A percentile compares a stretch with the other conserved stretches of the same genome.
Evolutionary conservation across 2,329 filamentous ascomycete genomes (phyloP).

Genomic region (Orbilia quercus): DNA sequence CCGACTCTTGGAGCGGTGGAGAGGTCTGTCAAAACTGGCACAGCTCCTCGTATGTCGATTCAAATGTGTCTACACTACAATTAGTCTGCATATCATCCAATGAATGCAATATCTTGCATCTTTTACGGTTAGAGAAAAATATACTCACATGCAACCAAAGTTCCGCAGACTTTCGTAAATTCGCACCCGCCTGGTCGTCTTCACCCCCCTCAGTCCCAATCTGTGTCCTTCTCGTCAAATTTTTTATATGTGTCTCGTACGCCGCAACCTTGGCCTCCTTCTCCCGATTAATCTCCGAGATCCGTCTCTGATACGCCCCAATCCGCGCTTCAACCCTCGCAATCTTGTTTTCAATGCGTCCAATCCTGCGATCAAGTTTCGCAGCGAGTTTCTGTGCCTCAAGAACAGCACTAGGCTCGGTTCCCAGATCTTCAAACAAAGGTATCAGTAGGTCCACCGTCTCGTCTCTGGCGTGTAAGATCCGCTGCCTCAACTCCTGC

Average conservation of each 20-base stretch:
- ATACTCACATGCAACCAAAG: conserved; percentile 54
- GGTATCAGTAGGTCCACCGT: conserved; percentile 43
- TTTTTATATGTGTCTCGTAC: conserved; percentile 30
- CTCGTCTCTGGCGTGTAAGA: conserved; percentile 41
- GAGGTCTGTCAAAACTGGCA: conserved; percentile 36
- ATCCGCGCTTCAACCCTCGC: conserved; percentile 22
- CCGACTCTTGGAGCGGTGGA: conserved; percentile 38
- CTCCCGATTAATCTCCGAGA: conserved; percentile 4
- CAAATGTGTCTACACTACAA: conserved; percentile 30
- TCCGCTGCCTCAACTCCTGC: conserved; percentile 36
- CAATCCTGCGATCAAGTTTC: conserved; percentile 29
- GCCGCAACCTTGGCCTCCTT: conserved; percentile 29
- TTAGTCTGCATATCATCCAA: neutral
- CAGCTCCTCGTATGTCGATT: conserved; percentile 41
- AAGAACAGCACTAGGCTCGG: conserved; percentile 35
- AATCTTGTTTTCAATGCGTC: conserved; percentile 31
- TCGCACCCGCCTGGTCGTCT: conserved; percentile 1
- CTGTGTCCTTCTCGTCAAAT: conserved; percentile 38
- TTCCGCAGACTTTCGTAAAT: conserved; percentile 41
- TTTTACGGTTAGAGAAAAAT: neutral
- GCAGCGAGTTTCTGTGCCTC: conserved; percentile 23
- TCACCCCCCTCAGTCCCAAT: conserved; percentile 15
- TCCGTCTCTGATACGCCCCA: conserved; percentile 18
- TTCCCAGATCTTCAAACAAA: conserved; percentile 40
- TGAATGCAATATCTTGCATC: no score